Base-by-base conservation (phyloP, 2,329 filamentous ascomycete species). In the Immersiporthe knoxdaviesiana region DNA sequence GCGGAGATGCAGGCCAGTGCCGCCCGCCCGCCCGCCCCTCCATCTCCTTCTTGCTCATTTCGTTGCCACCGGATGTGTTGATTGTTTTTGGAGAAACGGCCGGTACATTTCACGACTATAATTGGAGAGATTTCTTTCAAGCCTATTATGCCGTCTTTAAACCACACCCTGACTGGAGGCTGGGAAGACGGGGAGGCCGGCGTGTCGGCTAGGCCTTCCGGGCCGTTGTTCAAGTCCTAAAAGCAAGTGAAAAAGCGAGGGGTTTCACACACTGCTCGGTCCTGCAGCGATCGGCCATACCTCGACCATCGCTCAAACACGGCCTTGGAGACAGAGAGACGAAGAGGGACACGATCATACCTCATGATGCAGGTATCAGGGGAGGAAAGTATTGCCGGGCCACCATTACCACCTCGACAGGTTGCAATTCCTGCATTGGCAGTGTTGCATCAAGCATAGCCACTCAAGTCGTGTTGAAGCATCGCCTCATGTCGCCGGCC, bases 61-160 rank as follows among this genome's bases (percentile, higher is more conserved):
- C 11, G 37, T 37, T 47, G 12, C 18, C 14, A n/a, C 24, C 24
- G 41, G 24, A 2, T 50, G 54, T 27, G 61, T 30, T 54, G 41
- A 66, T 30, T 54, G 41, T 64, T 39, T 59, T 60, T 44, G 35
- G 59, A 62, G 59, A 44, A 35, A 10, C 61, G 16, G 32, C 44
- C 18, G 24, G 44, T 24, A 52, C 27, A 50, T 63, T 63, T 16
- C 18, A 52, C 61, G 24, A 21, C 41, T 39, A 27, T n/a, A 2
- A 27, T 52, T 52, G 41, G 24, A 21, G 41, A 50, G 35, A 16
- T 63, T n/a, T n/a, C n/a, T n/a, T n/a, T 30, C 35, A 5, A 10
- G n/a, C 16, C 27, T 16, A 21, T 35, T 16, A 21, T 35, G n/a
- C 60, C 60, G n/a, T 62, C 35, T 62, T 37, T 21, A 14, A 10